Percentiles rank a stretch among this genome's conserved stretches.
These are phyloP conservation scores for Mycena citricolor DNA, from an alignment of 1,284 basidiomycete genomes.

Conservation along the genomic window DNA sequence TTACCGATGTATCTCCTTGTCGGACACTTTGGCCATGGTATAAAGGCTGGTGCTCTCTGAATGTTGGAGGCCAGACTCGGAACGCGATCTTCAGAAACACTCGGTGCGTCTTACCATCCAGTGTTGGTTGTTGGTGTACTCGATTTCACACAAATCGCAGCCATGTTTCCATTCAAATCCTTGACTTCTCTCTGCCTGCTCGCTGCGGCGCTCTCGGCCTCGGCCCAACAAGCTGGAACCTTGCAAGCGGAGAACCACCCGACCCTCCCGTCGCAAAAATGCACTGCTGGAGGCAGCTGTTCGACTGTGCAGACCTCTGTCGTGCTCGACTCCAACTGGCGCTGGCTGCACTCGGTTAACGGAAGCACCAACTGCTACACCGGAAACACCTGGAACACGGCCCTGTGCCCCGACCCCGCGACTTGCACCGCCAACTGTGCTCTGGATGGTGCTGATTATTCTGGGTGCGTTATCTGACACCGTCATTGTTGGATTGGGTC, in stretches of 20 bases:
- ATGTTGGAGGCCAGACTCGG: too few relatives aligned
- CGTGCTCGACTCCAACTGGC: constrained; percentile 54
- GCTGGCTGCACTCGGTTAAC: constrained; percentile 45
- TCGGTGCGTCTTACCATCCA: too few relatives aligned
- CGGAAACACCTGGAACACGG: constrained; percentile 50
- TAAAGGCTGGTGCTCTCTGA: too few relatives aligned
- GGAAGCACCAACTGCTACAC: constrained; percentile 56
- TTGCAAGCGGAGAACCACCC: constrained; percentile 43
- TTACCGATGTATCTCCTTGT: too few relatives aligned
- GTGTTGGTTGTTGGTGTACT: too few relatives aligned
- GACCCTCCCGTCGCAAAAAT: constrained; percentile 37
- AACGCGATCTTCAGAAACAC: too few relatives aligned
- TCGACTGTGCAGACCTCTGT: constrained; percentile 34
- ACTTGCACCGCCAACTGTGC: constrained; percentile 55
- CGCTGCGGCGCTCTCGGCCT: constrained; percentile 8
- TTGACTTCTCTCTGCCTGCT: constrained; percentile 17
- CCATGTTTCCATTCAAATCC: constrained; percentile 22
- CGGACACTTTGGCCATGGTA: too few relatives aligned
- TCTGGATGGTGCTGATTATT: constrained; percentile 59
- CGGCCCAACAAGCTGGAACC: constrained; percentile 35
- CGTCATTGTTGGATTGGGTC: constrained; percentile 57
- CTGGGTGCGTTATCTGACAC: constrained; percentile 46
- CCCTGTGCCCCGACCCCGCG: constrained; percentile 45
- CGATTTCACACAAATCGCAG: too few relatives aligned
- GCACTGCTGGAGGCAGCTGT: constrained; percentile 42